These are phyloP conservation scores for Protomyces arabidopsidicola DNA, from an alignment of 1,139 yeast genomes.

Conservation along the genomic window DNA sequence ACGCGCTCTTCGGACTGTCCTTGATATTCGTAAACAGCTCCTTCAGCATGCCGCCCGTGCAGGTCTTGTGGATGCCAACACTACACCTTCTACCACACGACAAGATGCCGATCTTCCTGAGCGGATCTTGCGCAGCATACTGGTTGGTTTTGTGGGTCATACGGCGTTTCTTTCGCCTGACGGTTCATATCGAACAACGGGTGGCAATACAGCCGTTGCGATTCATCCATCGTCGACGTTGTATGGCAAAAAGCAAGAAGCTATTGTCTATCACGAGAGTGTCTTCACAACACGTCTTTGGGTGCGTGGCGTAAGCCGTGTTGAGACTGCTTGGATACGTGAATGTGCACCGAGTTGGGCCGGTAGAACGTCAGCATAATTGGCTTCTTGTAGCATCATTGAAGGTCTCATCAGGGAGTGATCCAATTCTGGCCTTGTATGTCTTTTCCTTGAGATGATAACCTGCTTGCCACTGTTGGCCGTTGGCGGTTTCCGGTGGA, in stretches of 20 bases:
- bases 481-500: neutral
- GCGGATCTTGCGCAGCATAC: conserved; percentile 60
- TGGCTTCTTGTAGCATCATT: neutral
- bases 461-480: neutral
- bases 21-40: conserved; percentile 68
- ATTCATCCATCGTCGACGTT: conserved; percentile 89
- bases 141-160: conserved; percentile 75
- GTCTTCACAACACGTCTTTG: conserved; percentile 91
- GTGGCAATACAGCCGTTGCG: conserved; percentile 59
- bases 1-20: conserved; percentile 57
- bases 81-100: neutral
- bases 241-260: conserved; percentile 77
- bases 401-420: neutral
- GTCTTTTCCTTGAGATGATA: neutral
- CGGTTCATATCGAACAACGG: conserved; percentile 79
- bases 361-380: neutral
- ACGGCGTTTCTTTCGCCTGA: conserved; percentile 96
- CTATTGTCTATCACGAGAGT: conserved; percentile 89
- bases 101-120: conserved; percentile 35
- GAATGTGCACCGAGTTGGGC: conserved; percentile 21
- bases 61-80: conserved; percentile 39
- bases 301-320: conserved; percentile 80
- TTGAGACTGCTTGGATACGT: conserved; percentile 77
- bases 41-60: conserved; percentile 56
- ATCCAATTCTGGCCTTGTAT: neutral